Base-by-base conservation (phyloP, 2,329 filamentous ascomycete genomes). In the Fusarium humuli region DNA sequence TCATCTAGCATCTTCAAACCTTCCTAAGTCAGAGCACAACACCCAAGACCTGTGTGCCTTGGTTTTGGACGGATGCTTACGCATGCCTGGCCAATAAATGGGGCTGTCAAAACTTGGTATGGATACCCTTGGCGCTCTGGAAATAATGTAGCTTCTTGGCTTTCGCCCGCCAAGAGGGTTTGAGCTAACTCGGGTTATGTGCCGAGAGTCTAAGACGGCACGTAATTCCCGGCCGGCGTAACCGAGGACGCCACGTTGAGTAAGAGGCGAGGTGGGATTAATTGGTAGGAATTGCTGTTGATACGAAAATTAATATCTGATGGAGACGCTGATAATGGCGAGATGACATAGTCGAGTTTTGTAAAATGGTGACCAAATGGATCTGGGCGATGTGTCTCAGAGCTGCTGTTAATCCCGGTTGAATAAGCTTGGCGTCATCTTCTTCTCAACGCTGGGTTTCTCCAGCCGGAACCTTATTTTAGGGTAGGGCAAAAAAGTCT, bases 161-260 rank as follows among this genome's bases (percentile, higher is more conserved):
- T n/a, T 14, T 10, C 9, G 10, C 11, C 11, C n/a, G 23, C 62
- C 34, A 53, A 48, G 34, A 65, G 18, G 50, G 27, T 23, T 30
- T 10, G 41, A 48, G 34, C 54, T 61, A 65, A 44, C 25, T 30
- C 61, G 54, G 62, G 14, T 47, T 16, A 40, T 7, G 23, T 65
- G 62, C 62, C 62, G 62, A 53, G 54, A 60, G 46, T 27, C 11
- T 37, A 14, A 20, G 20, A 11, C 62, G 62, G 62, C 62, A 65
- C 61, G 8, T 11, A 59, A 61, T 44, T 65, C 60, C 62, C 62
- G 62, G 62, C 62, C 62, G 62, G 34, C 7, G 52, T 65, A 65
- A 37, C 62, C 62, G 61, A n/a, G 7, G 9, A 30, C 23, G 32
- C 27, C 34, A 37, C 34, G 16, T 11, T 18, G 2, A 10, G 2